Evolutionary conservation across 768 basidiomycete species (phyloP), one percentile per base, ranked within the genome.

Genomic region (Boletus huronensis): DNA sequence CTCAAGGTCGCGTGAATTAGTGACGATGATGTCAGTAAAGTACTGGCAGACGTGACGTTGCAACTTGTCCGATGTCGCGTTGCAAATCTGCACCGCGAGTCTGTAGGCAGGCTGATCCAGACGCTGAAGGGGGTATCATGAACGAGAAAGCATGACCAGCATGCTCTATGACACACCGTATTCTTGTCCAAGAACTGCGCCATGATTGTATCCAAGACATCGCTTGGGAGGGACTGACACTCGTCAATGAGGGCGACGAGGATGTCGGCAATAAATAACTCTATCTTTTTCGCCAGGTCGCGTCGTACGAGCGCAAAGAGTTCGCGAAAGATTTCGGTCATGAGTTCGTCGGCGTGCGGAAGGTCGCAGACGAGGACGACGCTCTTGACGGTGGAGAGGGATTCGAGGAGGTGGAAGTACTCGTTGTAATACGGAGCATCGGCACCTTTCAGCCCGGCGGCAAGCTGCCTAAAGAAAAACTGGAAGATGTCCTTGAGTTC

Each of bases 401-500:
- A 92, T 64, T 98, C 93, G 28, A 98, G 81, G n/a, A 98, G 81
- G 65, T 94, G 93, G 63, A 87, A 96, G 72, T 97, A 98, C 71
- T 98, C 88, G 53, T 86, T 83, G 68, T 93, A 96, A 65, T 94
- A 96, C 0, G 91, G 82, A 0, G 87, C 79, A 52, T 95, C 90
- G 0, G 84, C 74, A 36, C 85, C 82, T 58, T 86, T 87, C 64
- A 93, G 83, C 1, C 86, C 87, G 1, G 77, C 78, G 3, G 79
- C 75, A 53, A 99, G 84, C 69, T 97, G 96, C 34, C 84, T 78
- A 68, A 93, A 85, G 80, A 98, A 92, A 79, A 99, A 98, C 63
- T 93, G 85, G 72, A 99, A 99, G 68, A 98, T 95, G 71, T 97
- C 93, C 76, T 90, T 80, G 34, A 98, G 83, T 69, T 98, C 91